Evolutionary conservation across 192 early-diverging fungal species (phyloP), one percentile per base, ranked within the genome.

Genomic region (Tieghemiomyces parasiticus): DNA sequence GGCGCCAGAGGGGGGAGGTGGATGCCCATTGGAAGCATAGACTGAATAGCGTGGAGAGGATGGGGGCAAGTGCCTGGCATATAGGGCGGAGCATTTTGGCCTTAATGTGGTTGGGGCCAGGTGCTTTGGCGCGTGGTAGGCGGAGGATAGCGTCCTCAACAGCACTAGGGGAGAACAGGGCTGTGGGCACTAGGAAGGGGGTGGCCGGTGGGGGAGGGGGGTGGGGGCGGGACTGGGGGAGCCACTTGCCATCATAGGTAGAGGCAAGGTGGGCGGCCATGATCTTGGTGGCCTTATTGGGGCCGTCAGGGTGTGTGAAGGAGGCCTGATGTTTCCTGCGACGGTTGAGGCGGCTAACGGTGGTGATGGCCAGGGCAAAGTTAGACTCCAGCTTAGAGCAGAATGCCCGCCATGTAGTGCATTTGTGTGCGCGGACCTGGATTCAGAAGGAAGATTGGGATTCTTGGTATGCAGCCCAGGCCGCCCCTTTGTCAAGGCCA

Each of bases 21-120:
- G 38, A 63, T 14, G 61, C n/a, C 65, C 61, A 67, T 1, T 59
- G 45, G n/a, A 38, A 63, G 56, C 65, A 67, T 4, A 65, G 45
- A 0, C 22, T 19, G 54, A 63, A 67, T 0, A 62, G 31, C 0
- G 24, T 16, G 1, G 30, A 9, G 9, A 63, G 35, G n/a, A 63
- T 16, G 25, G 16, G 55, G 6, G 65, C 8, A 16, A 60, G 29
- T 0, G 33, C 8, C 3, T 0, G 14, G 0, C 16, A 0, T 0
- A 67, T 13, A 0, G 66, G 61, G 22, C 38, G 38, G 0, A 67
- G 54, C 66, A 67, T 67, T 22, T 67, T 60, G 22, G 61, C 61
- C 30, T 46, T 30, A 0, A 67, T 12, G 19, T 67, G 61, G 42
- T 60, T 60, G 24, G 61, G 0, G 22, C 66, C 66, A 59, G 56